Percentiles rank a stretch among this genome's conserved stretches.
phyloP scores from a whole-genome alignment of 2,329 filamentous ascomycete species.

The Didymella segeticola region DNA sequence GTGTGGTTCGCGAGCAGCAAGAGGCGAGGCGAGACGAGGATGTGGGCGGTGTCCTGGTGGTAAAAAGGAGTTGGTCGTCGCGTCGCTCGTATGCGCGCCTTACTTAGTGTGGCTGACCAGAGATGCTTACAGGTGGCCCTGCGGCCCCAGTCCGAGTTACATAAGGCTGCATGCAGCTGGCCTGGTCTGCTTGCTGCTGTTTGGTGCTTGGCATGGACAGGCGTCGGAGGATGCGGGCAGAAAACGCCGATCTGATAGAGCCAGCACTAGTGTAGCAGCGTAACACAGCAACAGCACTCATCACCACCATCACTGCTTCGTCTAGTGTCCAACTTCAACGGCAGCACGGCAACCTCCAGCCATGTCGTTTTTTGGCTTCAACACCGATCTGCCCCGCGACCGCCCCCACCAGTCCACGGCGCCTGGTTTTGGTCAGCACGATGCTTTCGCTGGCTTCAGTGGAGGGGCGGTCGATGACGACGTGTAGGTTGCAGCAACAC shows the following conservation, averaged over 20 bases:
- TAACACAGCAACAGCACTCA: no score
- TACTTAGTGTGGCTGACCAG: conserved; percentile 23
- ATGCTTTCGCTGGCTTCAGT: conserved; percentile 87
- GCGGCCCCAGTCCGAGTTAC: not conserved
- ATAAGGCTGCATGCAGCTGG: no score
- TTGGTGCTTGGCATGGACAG: no score
- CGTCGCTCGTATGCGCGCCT: conserved; percentile 15
- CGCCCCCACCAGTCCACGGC: conserved; percentile 70
- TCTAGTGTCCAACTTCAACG: no score
- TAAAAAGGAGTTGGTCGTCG: conserved; percentile 21
- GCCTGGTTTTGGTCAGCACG: conserved; percentile 84
- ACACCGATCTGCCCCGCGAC: conserved; percentile 70
- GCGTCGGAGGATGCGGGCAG: conserved; percentile 7
- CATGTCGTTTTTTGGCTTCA: conserved; percentile 95
- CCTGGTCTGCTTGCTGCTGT: no score
- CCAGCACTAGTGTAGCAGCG: no score
- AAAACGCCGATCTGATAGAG: no score
- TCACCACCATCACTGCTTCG: not conserved
- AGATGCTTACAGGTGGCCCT: not conserved
- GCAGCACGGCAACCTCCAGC: no score
- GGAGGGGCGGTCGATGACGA: conserved; percentile 64
- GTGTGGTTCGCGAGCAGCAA: no score
- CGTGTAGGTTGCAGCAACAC: conserved; percentile 55
- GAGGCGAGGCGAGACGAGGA: not conserved
- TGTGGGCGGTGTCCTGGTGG: no score